Evolutionary conservation across 768 basidiomycete genomes (phyloP).

Genomic region (Neoboletus subvelutipes): DNA sequence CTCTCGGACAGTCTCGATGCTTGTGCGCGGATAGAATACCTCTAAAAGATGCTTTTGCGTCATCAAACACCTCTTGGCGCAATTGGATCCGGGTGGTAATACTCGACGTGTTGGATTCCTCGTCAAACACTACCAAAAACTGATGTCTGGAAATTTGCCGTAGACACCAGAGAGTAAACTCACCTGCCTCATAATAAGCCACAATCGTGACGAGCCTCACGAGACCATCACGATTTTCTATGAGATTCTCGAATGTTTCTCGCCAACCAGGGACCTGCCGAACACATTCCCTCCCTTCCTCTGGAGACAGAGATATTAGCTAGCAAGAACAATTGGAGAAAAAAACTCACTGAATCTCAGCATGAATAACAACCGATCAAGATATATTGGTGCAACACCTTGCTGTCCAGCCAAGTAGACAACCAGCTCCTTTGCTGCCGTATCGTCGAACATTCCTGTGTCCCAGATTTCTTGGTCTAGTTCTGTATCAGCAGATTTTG

Average conservation of each 20-base stretch:
- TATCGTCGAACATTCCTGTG: constrained; percentile 9
- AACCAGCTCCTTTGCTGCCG: constrained; percentile 2
- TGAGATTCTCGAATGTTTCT: neutral
- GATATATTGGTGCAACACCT: constrained; percentile 1
- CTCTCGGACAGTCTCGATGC: too few species aligned
- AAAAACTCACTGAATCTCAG: constrained; percentile 15
- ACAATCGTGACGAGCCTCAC: constrained; percentile 8
- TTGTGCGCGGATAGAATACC: too few species aligned
- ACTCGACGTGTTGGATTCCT: neutral
- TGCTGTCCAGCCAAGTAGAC: constrained; percentile 4
- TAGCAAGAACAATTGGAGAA: neutral
- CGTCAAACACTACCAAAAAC: neutral
- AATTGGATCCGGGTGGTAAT: neutral
- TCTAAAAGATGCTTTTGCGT: too few species aligned
- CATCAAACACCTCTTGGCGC: too few species aligned
- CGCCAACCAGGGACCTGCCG: neutral
- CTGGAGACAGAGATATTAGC: neutral
- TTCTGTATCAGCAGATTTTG: neutral
- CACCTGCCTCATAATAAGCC: constrained; percentile 14
- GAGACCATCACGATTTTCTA: neutral
- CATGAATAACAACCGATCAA: neutral
- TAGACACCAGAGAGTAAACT: neutral
- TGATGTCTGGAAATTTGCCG: neutral
- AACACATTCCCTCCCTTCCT: constrained; percentile 7
- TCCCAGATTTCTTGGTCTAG: constrained; percentile 8